Percentiles rank a stretch among this genome's conserved stretches.
phyloP scores from a whole-genome alignment of 2,329 filamentous ascomycete species.

The Calcarisporium arbuscula region DNA sequence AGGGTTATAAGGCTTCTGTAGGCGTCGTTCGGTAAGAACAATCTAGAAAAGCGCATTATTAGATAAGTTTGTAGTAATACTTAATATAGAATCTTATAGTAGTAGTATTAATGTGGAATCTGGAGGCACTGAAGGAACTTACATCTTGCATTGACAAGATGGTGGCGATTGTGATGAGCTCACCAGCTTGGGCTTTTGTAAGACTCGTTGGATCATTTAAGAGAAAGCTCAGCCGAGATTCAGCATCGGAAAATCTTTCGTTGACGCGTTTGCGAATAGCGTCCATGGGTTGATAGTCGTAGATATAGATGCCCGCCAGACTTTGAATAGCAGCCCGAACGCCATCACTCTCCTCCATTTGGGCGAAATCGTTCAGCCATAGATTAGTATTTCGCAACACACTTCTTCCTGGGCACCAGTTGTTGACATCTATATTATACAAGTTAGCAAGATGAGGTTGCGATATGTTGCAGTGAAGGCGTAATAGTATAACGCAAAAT shows the following conservation, averaged over 20 bases:
- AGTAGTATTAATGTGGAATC: too few species aligned
- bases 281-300: constrained; percentile 30
- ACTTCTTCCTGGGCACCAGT: constrained; percentile 35
- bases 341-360: constrained; percentile 28
- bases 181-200: constrained; percentile 18
- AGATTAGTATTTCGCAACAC: constrained; percentile 30
- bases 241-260: constrained; percentile 22
- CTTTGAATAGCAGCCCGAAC: constrained; percentile 32
- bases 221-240: constrained; percentile 22
- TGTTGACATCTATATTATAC: constrained; percentile 24
- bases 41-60: constrained; percentile 20
- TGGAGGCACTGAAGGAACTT: constrained; percentile 13
- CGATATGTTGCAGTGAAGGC: not conserved
- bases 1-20: constrained; percentile 22
- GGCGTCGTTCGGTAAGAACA: constrained; percentile 29
- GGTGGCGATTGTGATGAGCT: constrained; percentile 30
- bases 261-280: constrained; percentile 26
- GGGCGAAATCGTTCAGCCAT: constrained; percentile 33
- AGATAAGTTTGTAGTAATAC: not conserved
- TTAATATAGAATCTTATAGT: not conserved
- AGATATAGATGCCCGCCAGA: constrained; percentile 33
- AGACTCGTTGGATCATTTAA: constrained; percentile 17
- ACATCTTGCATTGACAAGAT: constrained; percentile 35
- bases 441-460: not conserved
- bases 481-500: not conserved